These are phyloP conservation scores for Trichoderma harzianum DNA, from an alignment of 2,329 filamentous ascomycete species.

Conservation along the genomic window DNA sequence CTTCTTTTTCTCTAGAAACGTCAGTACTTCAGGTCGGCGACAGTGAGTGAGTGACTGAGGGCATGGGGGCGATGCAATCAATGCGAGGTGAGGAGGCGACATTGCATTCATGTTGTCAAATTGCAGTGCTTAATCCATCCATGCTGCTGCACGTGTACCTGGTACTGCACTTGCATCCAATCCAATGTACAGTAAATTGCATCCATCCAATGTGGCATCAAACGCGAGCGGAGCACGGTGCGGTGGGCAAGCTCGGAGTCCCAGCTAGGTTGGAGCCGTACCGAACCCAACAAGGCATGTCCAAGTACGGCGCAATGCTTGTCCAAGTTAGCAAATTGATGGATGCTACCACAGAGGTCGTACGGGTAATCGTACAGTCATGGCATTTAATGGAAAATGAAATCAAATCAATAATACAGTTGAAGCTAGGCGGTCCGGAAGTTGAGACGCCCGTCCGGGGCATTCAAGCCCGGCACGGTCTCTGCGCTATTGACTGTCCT, in stretches of 20 bases:
- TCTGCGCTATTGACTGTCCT: background rate
- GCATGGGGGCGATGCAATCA: background rate
- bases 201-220: background rate
- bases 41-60: background rate
- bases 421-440: background rate
- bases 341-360: background rate
- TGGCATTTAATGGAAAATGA: background rate
- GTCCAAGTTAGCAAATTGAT: background rate
- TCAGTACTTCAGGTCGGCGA: background rate
- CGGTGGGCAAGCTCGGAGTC: background rate
- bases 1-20: background rate
- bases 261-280: background rate
- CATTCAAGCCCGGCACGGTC: background rate
- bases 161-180: background rate
- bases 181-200: background rate
- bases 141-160: background rate
- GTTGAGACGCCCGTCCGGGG: background rate
- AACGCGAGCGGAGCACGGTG: background rate
- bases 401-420: background rate
- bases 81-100: background rate
- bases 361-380: background rate
- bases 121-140: background rate
- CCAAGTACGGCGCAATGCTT: background rate
- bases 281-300: background rate
- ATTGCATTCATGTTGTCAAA: background rate